A percentile compares a stretch with the other conserved stretches of the same genome.
Evolutionary conservation across 1,139 yeast species (phyloP).

Genomic region (Kluyveromyces marxianus): DNA sequence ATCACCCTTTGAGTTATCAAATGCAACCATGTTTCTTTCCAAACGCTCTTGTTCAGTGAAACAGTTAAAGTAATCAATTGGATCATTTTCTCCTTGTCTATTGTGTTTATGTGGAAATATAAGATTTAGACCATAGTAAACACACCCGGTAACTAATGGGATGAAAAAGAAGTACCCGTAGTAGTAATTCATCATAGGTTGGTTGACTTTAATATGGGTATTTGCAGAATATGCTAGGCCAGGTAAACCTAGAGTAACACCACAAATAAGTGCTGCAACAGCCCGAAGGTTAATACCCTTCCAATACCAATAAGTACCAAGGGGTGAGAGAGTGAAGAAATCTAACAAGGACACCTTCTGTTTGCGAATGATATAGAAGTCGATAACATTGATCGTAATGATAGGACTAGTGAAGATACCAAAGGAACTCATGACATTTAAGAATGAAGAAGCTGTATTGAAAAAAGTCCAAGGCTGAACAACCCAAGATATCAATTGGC

Average conservation of each 20-base stretch:
- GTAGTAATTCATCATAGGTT: slow-evolving; percentile 16
- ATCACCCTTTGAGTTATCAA: slow-evolving; percentile 4
- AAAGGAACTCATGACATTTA: slow-evolving; percentile 33
- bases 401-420: slow-evolving; percentile 33
- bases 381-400: slow-evolving; percentile 30
- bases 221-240: slow-evolving; percentile 26
- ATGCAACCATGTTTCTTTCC: slow-evolving; percentile 12
- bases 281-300: slow-evolving; percentile 29
- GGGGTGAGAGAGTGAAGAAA: slow-evolving; percentile 22
- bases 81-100: slow-evolving; percentile 31
- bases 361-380: slow-evolving; percentile 29
- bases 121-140: slow-evolving; percentile 1
- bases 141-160: not conserved
- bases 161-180: slow-evolving; percentile 20
- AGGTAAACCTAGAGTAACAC: slow-evolving; percentile 26
- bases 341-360: slow-evolving; percentile 28
- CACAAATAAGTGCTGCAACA: slow-evolving; percentile 16
- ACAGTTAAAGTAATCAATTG: slow-evolving; percentile 32
- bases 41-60: slow-evolving; percentile 24
- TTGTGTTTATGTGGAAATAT: slow-evolving; percentile 14
- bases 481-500: slow-evolving; percentile 33
- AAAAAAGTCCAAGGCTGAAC: slow-evolving; percentile 36
- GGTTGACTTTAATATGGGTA: slow-evolving; percentile 13
- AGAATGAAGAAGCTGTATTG: slow-evolving; percentile 32
- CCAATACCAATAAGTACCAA: slow-evolving; percentile 30